Evolutionary conservation across 768 basidiomycete genomes (phyloP), one percentile per base, ranked within the genome.

Genomic region (Calocybe gangraenosa): DNA sequence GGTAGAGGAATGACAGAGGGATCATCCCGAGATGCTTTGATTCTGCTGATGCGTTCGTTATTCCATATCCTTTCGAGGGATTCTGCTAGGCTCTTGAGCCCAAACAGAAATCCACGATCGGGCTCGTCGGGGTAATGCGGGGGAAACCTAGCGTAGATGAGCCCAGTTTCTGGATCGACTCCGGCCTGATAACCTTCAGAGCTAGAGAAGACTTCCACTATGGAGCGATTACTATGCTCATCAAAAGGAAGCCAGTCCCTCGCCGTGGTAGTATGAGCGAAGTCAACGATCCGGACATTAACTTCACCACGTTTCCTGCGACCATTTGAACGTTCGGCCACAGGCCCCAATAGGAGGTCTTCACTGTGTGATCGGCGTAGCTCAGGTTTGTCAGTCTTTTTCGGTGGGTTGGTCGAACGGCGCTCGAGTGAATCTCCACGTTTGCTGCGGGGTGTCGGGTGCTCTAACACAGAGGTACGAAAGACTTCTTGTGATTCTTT

Each of bases 251-350:
- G 65, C 79, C 91, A 98, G 64, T 99, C 96, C 18, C 76, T 75
- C 10, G 96, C 96, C 1, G 94, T 97, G 7, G 93, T 97, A 41
- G 96, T 97, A 60, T 97, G 95, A 10, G 95, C 96, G 67, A 99
- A 99, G 66, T 99, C 96, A 44, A 99, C 96, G 41, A 99, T 82
- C 28, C 94, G 91, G 50, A 99, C 88, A 59, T 90, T 92, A 48
- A 98, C 79, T 61, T 96, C 95, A 23, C 96, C 96, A 18, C 90
- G 73, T 60, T 84, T 87, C 47, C 83, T 80, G 42, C 79, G 79
- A n/a, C 78, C 78, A 38, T 66, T 70, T 11, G 76, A 74, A 34
- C 83, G 79, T 61, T 81, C 81, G 1, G 74, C 75, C 15, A 81
- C 70, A 19, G 87, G 79, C 5, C 84, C 85, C 14, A 77, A 62